phyloP scores from a whole-genome alignment of 129 eudicot genomes.

The Flaveria sonorensis region DNA sequence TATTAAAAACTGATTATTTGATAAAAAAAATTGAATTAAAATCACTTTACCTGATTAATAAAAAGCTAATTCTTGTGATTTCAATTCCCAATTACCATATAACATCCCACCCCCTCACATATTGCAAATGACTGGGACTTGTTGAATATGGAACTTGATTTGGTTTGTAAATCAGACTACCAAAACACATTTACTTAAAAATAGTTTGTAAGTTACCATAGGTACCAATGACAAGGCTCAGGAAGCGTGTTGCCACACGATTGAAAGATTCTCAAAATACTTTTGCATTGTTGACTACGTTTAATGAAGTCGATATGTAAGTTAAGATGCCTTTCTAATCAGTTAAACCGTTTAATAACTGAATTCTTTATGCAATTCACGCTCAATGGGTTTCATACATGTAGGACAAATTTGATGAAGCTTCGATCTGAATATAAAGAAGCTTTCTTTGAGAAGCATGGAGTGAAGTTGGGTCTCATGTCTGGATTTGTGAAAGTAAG shows the following conservation, averaged over 20 bases:
- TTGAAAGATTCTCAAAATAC: constrained; percentile 72
- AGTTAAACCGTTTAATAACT: not conserved
- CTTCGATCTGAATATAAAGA: constrained; percentile 72
- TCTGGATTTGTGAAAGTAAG: constrained; percentile 68
- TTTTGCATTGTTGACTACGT: constrained; percentile 68
- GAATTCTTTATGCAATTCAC: not conserved
- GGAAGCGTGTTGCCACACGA: constrained; percentile 70
- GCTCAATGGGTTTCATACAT: not conserved
- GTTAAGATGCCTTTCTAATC: constrained; percentile 13
- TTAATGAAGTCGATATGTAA: constrained; percentile 70
- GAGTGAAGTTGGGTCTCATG: constrained; percentile 71
- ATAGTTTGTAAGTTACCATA: not conserved
- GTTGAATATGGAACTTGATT: not conserved
- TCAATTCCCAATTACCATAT: not conserved
- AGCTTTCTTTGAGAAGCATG: constrained; percentile 68
- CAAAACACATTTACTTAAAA: not conserved
- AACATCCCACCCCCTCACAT: not conserved
- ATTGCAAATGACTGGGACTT: not conserved
- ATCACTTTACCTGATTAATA: not conserved
- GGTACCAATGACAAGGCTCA: constrained; percentile 81
- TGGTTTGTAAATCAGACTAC: not conserved
- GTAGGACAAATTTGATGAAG: constrained; percentile 66
- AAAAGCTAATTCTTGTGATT: not conserved
- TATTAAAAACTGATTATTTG: not conserved
- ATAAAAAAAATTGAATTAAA: not conserved